Conservation (phyloP, 2,329 filamentous ascomycete genomes). For the Phaeosphaeria sp. region DNA sequence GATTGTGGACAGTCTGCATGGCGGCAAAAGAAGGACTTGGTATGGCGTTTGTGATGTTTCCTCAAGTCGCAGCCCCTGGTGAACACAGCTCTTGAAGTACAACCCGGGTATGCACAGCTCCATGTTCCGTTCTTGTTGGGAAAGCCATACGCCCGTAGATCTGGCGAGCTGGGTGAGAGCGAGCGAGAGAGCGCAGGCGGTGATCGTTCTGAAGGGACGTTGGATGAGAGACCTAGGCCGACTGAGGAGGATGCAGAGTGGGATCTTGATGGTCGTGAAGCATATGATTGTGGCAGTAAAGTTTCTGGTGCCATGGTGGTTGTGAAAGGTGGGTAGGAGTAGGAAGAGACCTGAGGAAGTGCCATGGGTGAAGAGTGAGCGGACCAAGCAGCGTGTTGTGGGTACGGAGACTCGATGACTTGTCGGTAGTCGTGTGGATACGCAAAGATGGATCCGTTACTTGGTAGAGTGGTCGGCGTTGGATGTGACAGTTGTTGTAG, state of each 20-base stretch:
- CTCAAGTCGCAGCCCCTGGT: constrained; percentile 66
- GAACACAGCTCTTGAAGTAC: constrained; percentile 65
- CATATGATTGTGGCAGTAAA: constrained; percentile 30
- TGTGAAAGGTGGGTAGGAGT: constrained; percentile 43
- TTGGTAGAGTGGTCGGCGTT: constrained; percentile 28
- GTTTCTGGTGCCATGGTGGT: constrained; percentile 32
- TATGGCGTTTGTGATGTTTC: constrained; percentile 69
- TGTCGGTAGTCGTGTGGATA: constrained; percentile 39
- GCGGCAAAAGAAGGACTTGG: constrained; percentile 67
- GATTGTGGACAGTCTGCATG: constrained; percentile 65
- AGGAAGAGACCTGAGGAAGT: constrained; percentile 38
- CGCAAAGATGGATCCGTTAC: constrained; percentile 34
- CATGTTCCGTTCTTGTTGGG: constrained; percentile 58
- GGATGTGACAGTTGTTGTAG: constrained; percentile 41
- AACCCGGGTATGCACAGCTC: constrained; percentile 65
- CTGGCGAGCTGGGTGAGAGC: constrained; percentile 48
- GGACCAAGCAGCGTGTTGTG: constrained; percentile 40
- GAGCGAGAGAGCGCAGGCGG: constrained; percentile 45
- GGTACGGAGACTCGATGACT: constrained; percentile 42
- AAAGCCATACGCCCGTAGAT: constrained; percentile 51
- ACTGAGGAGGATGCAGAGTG: constrained; percentile 44
- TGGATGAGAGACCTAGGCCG: constrained; percentile 33
- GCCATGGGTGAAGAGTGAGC: constrained; percentile 37
- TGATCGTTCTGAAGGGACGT: constrained; percentile 34
- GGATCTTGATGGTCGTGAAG: constrained; percentile 39